These are phyloP conservation scores for Holtermanniella nyarrowii DNA, from an alignment of 768 basidiomycete species.

Conservation along the genomic window DNA sequence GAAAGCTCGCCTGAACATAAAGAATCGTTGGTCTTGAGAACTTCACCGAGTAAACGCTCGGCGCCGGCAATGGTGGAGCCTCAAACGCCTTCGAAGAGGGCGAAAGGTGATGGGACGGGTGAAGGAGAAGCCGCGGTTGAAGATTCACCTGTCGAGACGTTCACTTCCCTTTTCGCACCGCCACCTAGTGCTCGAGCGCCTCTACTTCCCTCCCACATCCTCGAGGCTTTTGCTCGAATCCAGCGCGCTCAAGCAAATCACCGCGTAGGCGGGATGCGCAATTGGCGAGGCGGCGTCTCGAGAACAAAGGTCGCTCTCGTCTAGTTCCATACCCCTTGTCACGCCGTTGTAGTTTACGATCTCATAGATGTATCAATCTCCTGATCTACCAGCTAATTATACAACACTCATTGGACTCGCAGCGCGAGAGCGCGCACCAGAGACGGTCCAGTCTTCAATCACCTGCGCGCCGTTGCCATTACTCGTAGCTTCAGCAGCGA, in stretches of 20 bases:
- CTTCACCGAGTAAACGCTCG: neutral
- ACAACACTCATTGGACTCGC: constrained; percentile 30
- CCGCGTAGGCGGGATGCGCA: constrained; percentile 74
- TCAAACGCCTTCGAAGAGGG: constrained; percentile 4
- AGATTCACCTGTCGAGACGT: constrained; percentile 13
- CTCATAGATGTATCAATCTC: neutral
- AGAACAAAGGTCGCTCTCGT: constrained; percentile 26
- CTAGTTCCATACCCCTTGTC: neutral
- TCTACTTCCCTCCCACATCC: constrained; percentile 71
- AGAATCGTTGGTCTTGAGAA: neutral
- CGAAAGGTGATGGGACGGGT: constrained; percentile 48
- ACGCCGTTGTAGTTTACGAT: neutral
- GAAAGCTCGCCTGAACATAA: neutral
- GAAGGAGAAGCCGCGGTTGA: constrained; percentile 51
- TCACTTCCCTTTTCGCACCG: constrained; percentile 64
- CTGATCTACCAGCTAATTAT: neutral
- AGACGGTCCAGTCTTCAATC: neutral
- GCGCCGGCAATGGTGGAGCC: neutral
- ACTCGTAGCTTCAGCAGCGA: neutral
- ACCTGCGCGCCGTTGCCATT: neutral
- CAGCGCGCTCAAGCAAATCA: constrained; percentile 72
- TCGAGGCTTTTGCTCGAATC: constrained; percentile 83
- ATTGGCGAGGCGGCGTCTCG: constrained; percentile 73
- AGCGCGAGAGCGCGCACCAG: constrained; percentile 13
- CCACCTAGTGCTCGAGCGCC: constrained; percentile 73